Percentiles rank a stretch among this genome's conserved stretches.
Evolutionary conservation across 2,329 filamentous ascomycete species (phyloP).

Genomic region (Colletotrichum sidae): DNA sequence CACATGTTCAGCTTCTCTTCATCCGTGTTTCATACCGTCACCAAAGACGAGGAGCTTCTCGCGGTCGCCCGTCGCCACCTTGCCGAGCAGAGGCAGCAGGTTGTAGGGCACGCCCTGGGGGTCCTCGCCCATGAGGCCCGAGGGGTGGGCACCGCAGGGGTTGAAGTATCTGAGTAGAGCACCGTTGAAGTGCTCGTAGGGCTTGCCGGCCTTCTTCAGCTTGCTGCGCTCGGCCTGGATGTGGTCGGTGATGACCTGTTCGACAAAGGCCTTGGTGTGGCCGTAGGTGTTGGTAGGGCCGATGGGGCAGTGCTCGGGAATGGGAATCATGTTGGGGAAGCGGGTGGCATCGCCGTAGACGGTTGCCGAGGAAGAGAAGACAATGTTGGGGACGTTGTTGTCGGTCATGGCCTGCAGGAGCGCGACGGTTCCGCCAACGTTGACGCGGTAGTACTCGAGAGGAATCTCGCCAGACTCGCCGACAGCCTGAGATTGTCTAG

Average conservation of each 20-base stretch:
- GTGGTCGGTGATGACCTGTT: conserved; percentile 91
- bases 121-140: conserved; percentile 97
- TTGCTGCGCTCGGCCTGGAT: conserved; percentile 89
- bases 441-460: conserved; percentile 97
- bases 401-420: conserved; percentile 89
- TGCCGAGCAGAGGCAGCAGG: conserved; percentile 90
- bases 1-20: neutral
- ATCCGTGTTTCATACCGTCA: conserved; percentile 71
- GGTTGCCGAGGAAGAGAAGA: conserved; percentile 98
- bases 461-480: conserved; percentile 95
- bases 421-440: conserved; percentile 90
- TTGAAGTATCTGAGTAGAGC: conserved; percentile 98
- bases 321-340: conserved; percentile 98
- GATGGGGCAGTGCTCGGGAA: conserved; percentile 95
- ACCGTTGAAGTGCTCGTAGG: conserved; percentile 87
- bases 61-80: conserved; percentile 94
- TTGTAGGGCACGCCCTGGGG: conserved; percentile 97
- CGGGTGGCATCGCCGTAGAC: conserved; percentile 98
- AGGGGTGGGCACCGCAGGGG: conserved; percentile 93
- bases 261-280: conserved; percentile 93
- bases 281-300: conserved; percentile 98
- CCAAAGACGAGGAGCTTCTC: conserved; percentile 96
- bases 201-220: conserved; percentile 81
- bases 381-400: conserved; percentile 94
- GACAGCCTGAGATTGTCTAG: conserved; percentile 74